phyloP scores from a whole-genome alignment of 2,329 filamentous ascomycete species.

The Ophiostoma sp. region DNA sequence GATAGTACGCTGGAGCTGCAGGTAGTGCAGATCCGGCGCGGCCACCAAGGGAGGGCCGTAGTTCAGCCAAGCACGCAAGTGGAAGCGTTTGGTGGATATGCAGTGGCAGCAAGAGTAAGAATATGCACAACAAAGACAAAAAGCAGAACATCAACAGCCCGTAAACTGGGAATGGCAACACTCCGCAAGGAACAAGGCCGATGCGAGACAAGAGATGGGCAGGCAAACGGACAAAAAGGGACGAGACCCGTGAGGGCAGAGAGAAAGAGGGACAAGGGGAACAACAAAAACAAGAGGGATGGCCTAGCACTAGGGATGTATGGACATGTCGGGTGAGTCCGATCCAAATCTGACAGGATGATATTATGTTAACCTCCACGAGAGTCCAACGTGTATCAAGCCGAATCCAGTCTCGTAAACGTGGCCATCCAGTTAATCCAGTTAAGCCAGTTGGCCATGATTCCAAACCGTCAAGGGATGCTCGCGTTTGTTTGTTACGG shows the following conservation, averaged over 20 bases:
- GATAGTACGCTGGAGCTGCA: slow-evolving; percentile 2
- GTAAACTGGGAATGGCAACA: not conserved
- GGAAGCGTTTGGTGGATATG: no score
- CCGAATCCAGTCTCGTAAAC: not conserved
- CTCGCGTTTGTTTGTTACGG: not conserved
- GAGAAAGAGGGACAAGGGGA: not conserved
- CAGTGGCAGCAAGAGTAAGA: not conserved
- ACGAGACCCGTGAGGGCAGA: not conserved
- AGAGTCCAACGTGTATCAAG: not conserved
- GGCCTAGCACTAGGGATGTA: not conserved
- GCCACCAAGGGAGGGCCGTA: slow-evolving; percentile 1
- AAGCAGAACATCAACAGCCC: not conserved
- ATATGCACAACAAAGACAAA: not conserved
- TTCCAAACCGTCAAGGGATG: not conserved
- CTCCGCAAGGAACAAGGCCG: not conserved
- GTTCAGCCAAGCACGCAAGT: not conserved
- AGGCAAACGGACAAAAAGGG: not conserved
- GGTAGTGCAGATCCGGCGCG: slow-evolving; percentile 4
- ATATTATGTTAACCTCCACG: not conserved
- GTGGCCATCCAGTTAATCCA: not conserved
- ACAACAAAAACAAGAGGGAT: not conserved
- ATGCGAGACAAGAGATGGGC: not conserved
- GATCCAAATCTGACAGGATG: not conserved
- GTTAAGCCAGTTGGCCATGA: not conserved
- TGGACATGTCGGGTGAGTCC: not conserved